phyloP scores from a whole-genome alignment of 2,329 filamentous ascomycete genomes.

The Sporothrix globosa region DNA sequence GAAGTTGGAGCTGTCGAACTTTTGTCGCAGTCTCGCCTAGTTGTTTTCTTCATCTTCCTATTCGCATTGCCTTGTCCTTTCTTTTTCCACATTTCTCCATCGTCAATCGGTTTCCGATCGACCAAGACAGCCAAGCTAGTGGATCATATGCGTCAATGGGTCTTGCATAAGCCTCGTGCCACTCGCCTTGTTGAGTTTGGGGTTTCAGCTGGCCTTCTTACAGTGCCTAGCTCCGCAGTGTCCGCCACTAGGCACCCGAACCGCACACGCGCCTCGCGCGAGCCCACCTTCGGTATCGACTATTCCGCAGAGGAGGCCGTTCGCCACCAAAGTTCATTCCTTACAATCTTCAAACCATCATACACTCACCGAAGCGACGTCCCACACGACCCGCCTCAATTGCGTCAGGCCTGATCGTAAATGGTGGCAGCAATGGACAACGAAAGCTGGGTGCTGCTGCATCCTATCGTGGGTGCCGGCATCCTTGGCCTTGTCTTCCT shows the following conservation, averaged over 20 bases:
- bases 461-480: conserved; percentile 32
- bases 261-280: conserved; percentile 21
- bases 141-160: conserved; percentile 4
- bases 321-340: neutral
- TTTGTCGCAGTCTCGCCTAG: neutral
- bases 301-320: neutral
- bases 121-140: conserved; percentile 1
- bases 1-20: neutral
- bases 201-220: conserved; percentile 12
- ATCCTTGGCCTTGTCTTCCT: conserved; percentile 33
- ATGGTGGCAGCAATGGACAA: conserved; percentile 29
- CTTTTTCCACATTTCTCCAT: neutral
- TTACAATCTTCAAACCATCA: neutral
- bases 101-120: conserved; percentile 2
- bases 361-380: neutral
- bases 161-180: conserved; percentile 17
- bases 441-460: conserved; percentile 24
- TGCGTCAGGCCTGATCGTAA: neutral
- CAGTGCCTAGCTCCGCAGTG: conserved; percentile 1
- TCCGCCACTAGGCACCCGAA: conserved; percentile 13
- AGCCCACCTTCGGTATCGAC: neutral
- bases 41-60: neutral
- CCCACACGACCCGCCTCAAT: neutral
- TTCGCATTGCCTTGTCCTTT: neutral
- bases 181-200: conserved; percentile 6